Conservation (phyloP, 1,284 basidiomycete genomes). For the Cryptococcus sp. region DNA sequence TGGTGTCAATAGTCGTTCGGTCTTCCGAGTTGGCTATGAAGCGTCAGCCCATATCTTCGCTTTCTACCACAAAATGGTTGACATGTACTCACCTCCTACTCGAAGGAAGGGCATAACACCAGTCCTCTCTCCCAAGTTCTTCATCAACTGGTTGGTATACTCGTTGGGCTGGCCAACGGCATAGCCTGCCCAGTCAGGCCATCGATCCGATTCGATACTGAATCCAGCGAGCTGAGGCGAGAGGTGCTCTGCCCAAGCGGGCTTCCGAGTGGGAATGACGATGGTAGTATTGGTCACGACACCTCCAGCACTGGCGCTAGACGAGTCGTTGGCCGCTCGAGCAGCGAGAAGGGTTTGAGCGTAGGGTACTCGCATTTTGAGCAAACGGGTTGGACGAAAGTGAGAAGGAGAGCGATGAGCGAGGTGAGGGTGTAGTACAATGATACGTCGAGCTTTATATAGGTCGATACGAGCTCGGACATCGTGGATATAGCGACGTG, state of each 20-base stretch:
- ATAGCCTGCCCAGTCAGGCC: conserved; percentile 21
- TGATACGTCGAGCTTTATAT: too few relatives aligned
- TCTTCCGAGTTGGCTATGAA: conserved; percentile 13
- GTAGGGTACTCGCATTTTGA: too few relatives aligned
- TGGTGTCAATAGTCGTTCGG: conserved; percentile 9
- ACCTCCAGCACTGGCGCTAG: neutral
- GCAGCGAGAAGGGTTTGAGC: too few relatives aligned
- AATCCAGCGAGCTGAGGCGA: conserved; percentile 16
- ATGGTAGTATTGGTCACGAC: conserved; percentile 1
- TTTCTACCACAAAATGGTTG: too few relatives aligned
- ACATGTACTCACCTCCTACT: conserved; percentile 11
- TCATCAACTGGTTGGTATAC: conserved; percentile 15
- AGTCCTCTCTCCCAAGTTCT: conserved; percentile 14
- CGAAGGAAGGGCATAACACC: conserved; percentile 15
- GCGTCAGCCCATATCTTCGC: neutral
- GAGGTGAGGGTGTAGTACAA: too few relatives aligned
- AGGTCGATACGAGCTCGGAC: too few relatives aligned
- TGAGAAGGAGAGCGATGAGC: too few relatives aligned
- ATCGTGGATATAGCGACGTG: too few relatives aligned
- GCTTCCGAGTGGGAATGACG: conserved; percentile 4
- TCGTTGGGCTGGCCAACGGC: conserved; percentile 18
- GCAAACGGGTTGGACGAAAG: too few relatives aligned
- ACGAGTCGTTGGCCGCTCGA: too few relatives aligned
- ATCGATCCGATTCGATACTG: conserved; percentile 23
- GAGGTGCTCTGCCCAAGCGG: conserved; percentile 12